Evolutionary conservation across 2,329 filamentous ascomycete genomes (phyloP).

Genomic region (Fusarium verticillioides): DNA sequence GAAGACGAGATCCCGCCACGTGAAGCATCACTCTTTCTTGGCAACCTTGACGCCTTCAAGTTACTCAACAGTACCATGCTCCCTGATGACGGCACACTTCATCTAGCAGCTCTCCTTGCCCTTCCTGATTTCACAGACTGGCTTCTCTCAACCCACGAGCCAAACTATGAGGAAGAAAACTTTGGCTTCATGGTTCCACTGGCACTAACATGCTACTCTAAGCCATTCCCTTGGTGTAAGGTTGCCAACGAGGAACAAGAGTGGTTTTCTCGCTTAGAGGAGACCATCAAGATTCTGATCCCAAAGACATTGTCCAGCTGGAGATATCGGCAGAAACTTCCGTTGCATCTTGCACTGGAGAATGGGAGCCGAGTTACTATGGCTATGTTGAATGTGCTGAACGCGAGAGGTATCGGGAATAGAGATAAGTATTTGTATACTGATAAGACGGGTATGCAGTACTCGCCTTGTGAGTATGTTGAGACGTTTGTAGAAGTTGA

Average conservation of each 20-base stretch:
- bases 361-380: constrained; percentile 8
- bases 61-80: background rate
- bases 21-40: constrained; percentile 14
- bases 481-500: constrained; percentile 10
- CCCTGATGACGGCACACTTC: constrained; percentile 6
- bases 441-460: constrained; percentile 6
- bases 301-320: background rate
- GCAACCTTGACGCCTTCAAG: constrained; percentile 12
- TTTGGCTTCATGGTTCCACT: constrained; percentile 25
- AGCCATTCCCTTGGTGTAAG: constrained; percentile 13
- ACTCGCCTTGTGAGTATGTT: constrained; percentile 19
- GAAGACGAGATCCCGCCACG: constrained; percentile 14
- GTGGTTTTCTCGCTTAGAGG: constrained; percentile 3
- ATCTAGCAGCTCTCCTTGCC: constrained; percentile 16
- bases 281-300: constrained; percentile 13
- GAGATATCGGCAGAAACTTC: constrained; percentile 11
- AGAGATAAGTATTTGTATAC: constrained; percentile 14
- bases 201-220: constrained; percentile 7
- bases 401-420: background rate
- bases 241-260: constrained; percentile 12
- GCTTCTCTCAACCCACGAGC: constrained; percentile 11
- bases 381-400: constrained; percentile 2
- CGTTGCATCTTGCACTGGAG: constrained; percentile 15
- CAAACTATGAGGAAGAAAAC: constrained; percentile 20
- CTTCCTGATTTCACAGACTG: constrained; percentile 6